Evolutionary conservation across 768 basidiomycete species (phyloP), one percentile per base, ranked within the genome.

Genomic region (Rhodotorula paludigena): DNA sequence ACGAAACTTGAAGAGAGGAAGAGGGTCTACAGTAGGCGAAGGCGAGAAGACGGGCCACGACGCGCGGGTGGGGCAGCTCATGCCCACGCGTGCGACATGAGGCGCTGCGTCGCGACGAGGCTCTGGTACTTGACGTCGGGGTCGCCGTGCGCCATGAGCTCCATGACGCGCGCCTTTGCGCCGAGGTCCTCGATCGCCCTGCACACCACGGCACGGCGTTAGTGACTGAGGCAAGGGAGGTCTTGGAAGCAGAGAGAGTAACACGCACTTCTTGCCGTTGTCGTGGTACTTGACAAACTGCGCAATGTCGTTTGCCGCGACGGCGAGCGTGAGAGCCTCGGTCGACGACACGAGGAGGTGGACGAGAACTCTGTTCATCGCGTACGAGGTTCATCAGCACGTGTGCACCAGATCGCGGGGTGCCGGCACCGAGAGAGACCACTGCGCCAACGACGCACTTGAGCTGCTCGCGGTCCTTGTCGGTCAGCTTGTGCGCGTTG

Each of bases 211-310:
- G n/a, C n/a, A n/a, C n/a, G n/a, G 14, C 18, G 52, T 53, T 15
- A 53, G 41, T n/a, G n/a, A n/a, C 41, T 41, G 12, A 41, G 41
- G 10, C 41, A 10, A 41, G 33, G 6, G 60, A 33, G 30, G 9
- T 1, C 8, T 12, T n/a, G 16, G 4, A 38, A 53, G 23, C 21
- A 35, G 45, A 57, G 42, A n/a, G 33, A 28, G 59, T 32, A 35
- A 4, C 15, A 3, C 51, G 53, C 73, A 96, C 94, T 87, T 91
- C 82, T 94, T 94, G 32, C 92, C 93, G 57, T 86, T 83, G 64
- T 97, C 92, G 69, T 85, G 89, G 78, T 90, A 87, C 77, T 89
- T 92, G 67, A 97, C 88, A 76, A 92, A 98, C 76, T 93, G 89
- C 7, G 92, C 94, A 25, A 98, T 78, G 78, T 99, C 96, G 76